phyloP scores from a whole-genome alignment of 139 green algal species.

The Coccomyxa sp. region DNA sequence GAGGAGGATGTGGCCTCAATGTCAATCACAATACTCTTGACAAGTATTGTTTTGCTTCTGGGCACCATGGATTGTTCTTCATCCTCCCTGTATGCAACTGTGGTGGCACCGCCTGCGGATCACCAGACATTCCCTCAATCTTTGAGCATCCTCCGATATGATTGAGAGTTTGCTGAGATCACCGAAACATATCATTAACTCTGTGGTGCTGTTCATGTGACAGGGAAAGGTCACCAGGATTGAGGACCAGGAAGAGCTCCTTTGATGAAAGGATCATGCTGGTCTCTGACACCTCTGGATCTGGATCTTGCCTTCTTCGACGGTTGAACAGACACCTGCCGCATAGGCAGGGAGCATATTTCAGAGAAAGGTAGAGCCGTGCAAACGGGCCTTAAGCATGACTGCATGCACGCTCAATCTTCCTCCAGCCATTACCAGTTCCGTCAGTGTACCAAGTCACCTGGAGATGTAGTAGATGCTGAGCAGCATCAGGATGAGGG shows the following conservation, averaged over 20 bases:
- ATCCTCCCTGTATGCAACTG: background rate
- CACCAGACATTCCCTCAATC: background rate
- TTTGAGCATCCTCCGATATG: too few species aligned
- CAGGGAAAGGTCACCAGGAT: slow-evolving; percentile 6
- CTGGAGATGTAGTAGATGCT: slow-evolving; percentile 9
- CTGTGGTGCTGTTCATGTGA: too few species aligned
- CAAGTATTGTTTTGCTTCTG: background rate
- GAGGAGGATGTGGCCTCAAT: background rate
- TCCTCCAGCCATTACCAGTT: too few species aligned
- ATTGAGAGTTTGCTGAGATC: too few species aligned
- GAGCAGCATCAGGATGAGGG: slow-evolving; percentile 12
- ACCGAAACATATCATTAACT: too few species aligned
- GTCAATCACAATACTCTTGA: background rate
- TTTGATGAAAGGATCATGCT: slow-evolving; percentile 4
- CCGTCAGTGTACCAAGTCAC: background rate
- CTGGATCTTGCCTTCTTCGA: background rate
- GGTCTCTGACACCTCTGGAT: background rate
- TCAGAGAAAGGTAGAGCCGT: too few species aligned
- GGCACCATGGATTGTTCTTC: background rate
- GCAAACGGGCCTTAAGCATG: too few species aligned
- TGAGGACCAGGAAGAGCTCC: slow-evolving; percentile 11
- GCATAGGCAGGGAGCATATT: too few species aligned
- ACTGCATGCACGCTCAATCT: too few species aligned
- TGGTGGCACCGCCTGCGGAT: background rate
- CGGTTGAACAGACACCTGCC: background rate